Evolutionary conservation across 805 yeast genomes (phyloP).

Genomic region (Millerozyma miso): DNA sequence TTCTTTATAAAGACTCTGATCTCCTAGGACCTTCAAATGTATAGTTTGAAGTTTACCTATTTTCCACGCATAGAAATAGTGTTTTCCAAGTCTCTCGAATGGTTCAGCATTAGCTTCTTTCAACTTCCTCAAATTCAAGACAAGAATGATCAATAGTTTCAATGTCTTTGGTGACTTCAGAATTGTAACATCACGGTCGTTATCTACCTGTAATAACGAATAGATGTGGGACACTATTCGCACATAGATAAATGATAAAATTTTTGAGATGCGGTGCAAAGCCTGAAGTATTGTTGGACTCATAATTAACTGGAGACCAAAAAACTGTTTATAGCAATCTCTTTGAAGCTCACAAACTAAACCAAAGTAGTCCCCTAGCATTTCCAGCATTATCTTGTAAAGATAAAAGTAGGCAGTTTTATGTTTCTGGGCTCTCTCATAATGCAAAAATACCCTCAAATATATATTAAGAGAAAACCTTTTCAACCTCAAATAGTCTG

Average conservation of each 20-base stretch:
- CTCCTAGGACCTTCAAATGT: background rate
- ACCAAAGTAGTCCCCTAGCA: background rate
- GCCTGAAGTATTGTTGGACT: background rate
- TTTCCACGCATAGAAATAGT: conserved; percentile 29
- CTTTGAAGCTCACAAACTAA: background rate
- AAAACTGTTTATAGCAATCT: background rate
- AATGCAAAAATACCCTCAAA: background rate
- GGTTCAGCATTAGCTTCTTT: background rate
- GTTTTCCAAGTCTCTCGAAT: conserved; percentile 9
- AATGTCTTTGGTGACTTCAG: background rate
- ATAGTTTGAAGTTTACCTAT: conserved; percentile 14
- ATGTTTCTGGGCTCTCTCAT: background rate
- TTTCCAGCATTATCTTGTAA: background rate
- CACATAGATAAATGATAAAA: background rate
- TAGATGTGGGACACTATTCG: background rate
- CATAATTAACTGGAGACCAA: background rate
- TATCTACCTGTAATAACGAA: background rate
- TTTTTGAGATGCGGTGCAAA: background rate
- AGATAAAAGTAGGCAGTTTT: background rate
- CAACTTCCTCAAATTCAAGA: background rate
- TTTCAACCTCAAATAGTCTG: background rate
- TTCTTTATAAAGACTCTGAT: background rate
- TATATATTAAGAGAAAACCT: background rate
- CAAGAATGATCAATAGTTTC: background rate
- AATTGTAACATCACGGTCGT: background rate